Evolutionary conservation across 2,329 filamentous ascomycete species (phyloP).

Genomic region (Eutypa lata): DNA sequence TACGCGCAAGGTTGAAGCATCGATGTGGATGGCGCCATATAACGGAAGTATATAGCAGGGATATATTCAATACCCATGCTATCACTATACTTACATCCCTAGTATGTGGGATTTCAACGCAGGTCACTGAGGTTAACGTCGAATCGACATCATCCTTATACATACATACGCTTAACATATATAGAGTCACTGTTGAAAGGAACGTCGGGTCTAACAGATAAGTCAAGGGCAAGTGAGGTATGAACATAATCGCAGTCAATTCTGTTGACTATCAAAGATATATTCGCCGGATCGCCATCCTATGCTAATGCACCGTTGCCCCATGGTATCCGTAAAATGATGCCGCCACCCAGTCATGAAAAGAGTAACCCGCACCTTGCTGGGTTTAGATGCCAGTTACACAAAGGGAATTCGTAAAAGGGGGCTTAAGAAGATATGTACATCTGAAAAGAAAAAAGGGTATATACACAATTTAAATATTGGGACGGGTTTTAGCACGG

Average conservation of each 20-base stretch:
- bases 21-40: too few species aligned
- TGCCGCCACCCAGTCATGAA: slow-evolving; percentile 18
- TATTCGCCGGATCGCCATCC: slow-evolving; percentile 24
- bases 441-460: slow-evolving; percentile 18
- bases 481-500: slow-evolving; percentile 1
- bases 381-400: slow-evolving; percentile 8
- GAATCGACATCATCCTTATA: too few species aligned
- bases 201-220: too few species aligned
- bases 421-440: slow-evolving; percentile 21
- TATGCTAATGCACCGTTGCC: slow-evolving; percentile 25
- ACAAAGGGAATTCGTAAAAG: slow-evolving; percentile 18
- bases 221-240: too few species aligned
- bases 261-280: slow-evolving; percentile 10
- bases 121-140: too few species aligned
- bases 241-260: slow-evolving; percentile 5
- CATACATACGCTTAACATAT: too few species aligned
- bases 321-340: slow-evolving; percentile 25
- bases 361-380: slow-evolving; percentile 12
- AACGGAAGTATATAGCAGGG: too few species aligned
- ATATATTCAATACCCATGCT: too few species aligned
- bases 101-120: too few species aligned
- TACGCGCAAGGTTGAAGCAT: too few species aligned
- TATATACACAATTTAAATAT: slow-evolving; percentile 6
- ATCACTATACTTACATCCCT: too few species aligned
- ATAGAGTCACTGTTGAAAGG: too few species aligned